Evolutionary conservation across 805 yeast species (phyloP), one percentile per base, ranked within the genome.

Genomic region (Saturnispora quitensis): DNA sequence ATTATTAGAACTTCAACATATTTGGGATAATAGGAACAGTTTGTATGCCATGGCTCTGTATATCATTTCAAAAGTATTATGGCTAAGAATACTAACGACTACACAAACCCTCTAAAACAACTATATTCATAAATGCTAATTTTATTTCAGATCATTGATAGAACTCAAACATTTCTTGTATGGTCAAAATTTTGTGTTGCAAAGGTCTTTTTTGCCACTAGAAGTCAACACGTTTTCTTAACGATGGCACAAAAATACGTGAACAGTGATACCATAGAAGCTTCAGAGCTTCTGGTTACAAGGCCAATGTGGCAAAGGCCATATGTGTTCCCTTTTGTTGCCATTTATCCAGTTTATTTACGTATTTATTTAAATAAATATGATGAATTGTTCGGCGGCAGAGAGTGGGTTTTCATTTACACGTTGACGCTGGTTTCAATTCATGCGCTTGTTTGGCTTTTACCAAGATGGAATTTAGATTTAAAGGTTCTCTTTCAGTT

Each of bases 361-460:
- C 80, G 85, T 60, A 66, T 87, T 40, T 91, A 86, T 66, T 61
- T 67, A 53, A 69, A 71, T 54, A 79, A 82, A 52, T 91, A 91
- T 67, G 98, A 91, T 53, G 73, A 69, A 53, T 87, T 87, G 64
- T 85, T 91, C 62, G 85, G 77, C 44, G 97, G 97, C 25, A 77
- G 84, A 45, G 99, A 91, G 70, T 93, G 99, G 98, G 93, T 98
- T 0, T 88, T 87, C 66, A 93, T 91, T 36, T 90, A 80, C 62
- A 72, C 89, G 24, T 84, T 95, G 54, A 67, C 89, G 5, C 73
- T 90, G 48, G 66, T 84, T 36, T 80, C 96, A 2, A 55, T 85
- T 53, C 95, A 91, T 64, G 71, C 82, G 43, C 72, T 91, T 64
- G 72, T 91, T 53, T 77, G 89, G 84, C 77, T 91, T 66, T 78